A percentile compares a stretch with the other conserved stretches of the same genome.
These are phyloP conservation scores for Populus euphratica DNA, from an alignment of 345 rosid species.

Conservation along the genomic window DNA sequence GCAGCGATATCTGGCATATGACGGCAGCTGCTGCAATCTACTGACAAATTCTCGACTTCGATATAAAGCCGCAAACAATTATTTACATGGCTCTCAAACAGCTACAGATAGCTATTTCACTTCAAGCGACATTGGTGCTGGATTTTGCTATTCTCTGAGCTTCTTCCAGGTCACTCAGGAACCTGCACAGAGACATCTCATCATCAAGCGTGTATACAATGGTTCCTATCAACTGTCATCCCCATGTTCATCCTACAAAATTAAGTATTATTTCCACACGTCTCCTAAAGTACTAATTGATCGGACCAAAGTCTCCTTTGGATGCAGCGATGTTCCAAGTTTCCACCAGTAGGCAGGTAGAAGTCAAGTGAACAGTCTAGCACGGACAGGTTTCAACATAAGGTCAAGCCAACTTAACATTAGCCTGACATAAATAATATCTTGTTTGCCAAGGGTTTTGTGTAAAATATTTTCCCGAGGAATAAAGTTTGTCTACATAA, in stretches of 20 bases:
- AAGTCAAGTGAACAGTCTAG: neutral
- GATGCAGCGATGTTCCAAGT: neutral
- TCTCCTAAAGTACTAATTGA: neutral
- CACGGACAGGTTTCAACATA: neutral
- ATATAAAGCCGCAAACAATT: constrained; percentile 5
- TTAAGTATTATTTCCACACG: neutral
- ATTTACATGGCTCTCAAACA: constrained; percentile 21
- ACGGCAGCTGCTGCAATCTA: neutral
- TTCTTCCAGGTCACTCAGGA: constrained; percentile 78
- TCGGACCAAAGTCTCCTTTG: neutral
- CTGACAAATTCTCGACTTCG: neutral
- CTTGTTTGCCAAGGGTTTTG: too few relatives aligned
- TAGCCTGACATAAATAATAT: neutral
- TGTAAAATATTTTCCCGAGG: too few relatives aligned
- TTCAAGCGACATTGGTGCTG: constrained; percentile 51
- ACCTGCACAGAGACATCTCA: constrained; percentile 37
- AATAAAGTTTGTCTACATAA: too few relatives aligned
- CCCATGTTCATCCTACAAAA: neutral
- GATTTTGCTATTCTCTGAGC: constrained; percentile 67
- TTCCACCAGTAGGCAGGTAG: neutral
- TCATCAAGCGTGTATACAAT: neutral
- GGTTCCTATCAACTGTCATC: too few relatives aligned
- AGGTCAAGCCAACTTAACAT: neutral
- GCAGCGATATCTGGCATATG: neutral
- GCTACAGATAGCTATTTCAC: neutral